A percentile compares a stretch with the other conserved stretches of the same genome.
Evolutionary conservation across 441 rosid genomes (phyloP).

Genomic region (Syzygium malaccense): DNA sequence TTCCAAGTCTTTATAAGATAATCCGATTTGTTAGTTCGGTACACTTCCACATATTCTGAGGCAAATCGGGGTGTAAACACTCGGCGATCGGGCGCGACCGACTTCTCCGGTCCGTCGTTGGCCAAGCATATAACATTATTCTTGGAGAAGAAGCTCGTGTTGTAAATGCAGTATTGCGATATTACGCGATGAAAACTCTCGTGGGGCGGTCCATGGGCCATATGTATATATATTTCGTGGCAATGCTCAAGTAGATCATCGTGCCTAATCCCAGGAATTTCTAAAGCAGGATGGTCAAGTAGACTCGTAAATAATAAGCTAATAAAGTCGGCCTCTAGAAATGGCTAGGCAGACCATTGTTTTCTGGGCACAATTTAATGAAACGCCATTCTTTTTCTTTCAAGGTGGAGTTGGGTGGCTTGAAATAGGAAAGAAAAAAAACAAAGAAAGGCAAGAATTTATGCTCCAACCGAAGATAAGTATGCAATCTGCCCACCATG

Average conservation of each 20-base stretch:
- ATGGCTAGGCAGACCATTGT: not conserved
- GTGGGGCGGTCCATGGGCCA: rapidly evolving
- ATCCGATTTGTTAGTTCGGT: not conserved
- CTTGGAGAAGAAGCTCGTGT: not conserved
- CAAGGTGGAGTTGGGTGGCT: not conserved
- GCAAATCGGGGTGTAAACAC: not conserved
- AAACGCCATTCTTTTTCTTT: not conserved
- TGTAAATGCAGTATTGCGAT: not conserved
- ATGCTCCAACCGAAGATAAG: not conserved
- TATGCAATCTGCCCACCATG: not conserved
- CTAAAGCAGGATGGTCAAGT: not conserved
- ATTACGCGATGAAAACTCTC: rapidly evolving
- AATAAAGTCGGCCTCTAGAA: not conserved
- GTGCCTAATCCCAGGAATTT: not conserved
- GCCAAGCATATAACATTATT: not conserved
- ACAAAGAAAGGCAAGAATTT: not conserved
- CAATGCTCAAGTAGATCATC: not conserved
- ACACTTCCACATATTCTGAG: not conserved
- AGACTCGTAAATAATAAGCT: not conserved
- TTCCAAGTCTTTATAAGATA: not conserved
- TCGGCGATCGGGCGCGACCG: not conserved
- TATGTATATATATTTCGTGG: not conserved
- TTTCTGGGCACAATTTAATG: not conserved
- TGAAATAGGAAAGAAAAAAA: not conserved
- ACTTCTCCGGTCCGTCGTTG: not conserved